phyloP scores from a whole-genome alignment of 2,329 filamentous ascomycete genomes.

The Beauveria medogensis region DNA sequence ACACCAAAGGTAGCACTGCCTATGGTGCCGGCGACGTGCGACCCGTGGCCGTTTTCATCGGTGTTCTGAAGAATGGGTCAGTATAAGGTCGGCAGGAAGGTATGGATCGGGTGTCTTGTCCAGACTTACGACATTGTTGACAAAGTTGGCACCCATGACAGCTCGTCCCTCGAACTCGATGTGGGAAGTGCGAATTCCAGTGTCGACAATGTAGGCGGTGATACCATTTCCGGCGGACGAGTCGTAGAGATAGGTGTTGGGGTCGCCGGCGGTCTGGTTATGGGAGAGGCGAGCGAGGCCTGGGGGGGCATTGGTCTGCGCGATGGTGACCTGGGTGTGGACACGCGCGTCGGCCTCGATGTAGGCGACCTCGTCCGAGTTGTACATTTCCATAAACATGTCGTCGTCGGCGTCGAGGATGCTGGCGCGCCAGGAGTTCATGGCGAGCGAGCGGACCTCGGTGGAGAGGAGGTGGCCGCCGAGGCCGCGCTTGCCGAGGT shows the following conservation, averaged over 20 bases:
- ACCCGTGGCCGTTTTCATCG: constrained; percentile 49
- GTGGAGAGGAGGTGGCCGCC: constrained; percentile 41
- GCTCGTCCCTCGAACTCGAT: constrained; percentile 41
- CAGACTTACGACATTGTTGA: constrained; percentile 31
- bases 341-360: constrained; percentile 47
- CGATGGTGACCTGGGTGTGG: constrained; percentile 32
- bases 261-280: constrained; percentile 19
- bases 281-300: constrained; percentile 48
- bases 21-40: constrained; percentile 48
- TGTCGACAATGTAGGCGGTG: constrained; percentile 51
- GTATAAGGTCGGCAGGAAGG: background rate
- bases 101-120: background rate
- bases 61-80: constrained; percentile 23
- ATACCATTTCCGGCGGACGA: constrained; percentile 33
- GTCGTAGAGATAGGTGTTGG: constrained; percentile 35
- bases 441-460: constrained; percentile 36
- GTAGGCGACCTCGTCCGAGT: constrained; percentile 41
- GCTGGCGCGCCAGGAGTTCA: constrained; percentile 46
- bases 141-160: constrained; percentile 37
- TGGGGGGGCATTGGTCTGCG: constrained; percentile 44
- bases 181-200: constrained; percentile 46
- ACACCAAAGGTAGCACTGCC: constrained; percentile 48
- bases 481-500: constrained; percentile 43
- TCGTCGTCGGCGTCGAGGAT: constrained; percentile 42
- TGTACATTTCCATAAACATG: constrained; percentile 41